Percentiles rank a stretch among this genome's conserved stretches.
phyloP scores from a whole-genome alignment of 768 basidiomycete genomes.

The Phylloporus arenicola region DNA sequence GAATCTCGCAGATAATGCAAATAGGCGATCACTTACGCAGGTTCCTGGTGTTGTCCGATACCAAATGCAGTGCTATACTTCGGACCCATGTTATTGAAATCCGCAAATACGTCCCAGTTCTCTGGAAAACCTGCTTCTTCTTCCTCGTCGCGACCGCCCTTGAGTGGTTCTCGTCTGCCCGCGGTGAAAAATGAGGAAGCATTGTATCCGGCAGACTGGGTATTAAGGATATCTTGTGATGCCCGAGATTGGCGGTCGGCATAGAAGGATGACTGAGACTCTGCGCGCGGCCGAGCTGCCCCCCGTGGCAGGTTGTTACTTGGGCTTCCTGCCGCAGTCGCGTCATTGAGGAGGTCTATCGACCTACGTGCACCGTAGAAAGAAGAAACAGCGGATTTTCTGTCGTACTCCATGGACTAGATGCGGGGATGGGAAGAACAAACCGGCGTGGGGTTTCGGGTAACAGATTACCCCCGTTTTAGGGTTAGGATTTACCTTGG shows the following conservation, averaged over 20 bases:
- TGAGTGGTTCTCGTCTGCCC: constrained; percentile 71
- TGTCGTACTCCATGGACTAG: constrained; percentile 61
- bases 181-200: constrained; percentile 59
- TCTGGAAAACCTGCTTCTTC: constrained; percentile 38
- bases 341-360: constrained; percentile 55
- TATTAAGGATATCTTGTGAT: constrained; percentile 46
- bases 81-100: constrained; percentile 85
- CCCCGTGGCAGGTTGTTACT: constrained; percentile 18
- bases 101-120: constrained; percentile 79
- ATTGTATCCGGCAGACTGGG: constrained; percentile 70
- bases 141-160: constrained; percentile 73
- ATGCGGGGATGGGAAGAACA: constrained; percentile 11
- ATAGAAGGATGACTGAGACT: constrained; percentile 71
- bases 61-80: constrained; percentile 65
- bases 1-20: background rate
- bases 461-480: background rate
- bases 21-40: constrained; percentile 39
- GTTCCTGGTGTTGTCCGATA: constrained; percentile 32
- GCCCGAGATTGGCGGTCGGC: constrained; percentile 33
- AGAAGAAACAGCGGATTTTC: constrained; percentile 74
- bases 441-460: background rate
- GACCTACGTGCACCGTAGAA: constrained; percentile 67
- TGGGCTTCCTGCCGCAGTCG: constrained; percentile 27
- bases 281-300: constrained; percentile 47
- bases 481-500: constrained; percentile 24